Conservation (phyloP, 1,284 basidiomycete genomes). For the Ceratobasidium papillatum region DNA sequence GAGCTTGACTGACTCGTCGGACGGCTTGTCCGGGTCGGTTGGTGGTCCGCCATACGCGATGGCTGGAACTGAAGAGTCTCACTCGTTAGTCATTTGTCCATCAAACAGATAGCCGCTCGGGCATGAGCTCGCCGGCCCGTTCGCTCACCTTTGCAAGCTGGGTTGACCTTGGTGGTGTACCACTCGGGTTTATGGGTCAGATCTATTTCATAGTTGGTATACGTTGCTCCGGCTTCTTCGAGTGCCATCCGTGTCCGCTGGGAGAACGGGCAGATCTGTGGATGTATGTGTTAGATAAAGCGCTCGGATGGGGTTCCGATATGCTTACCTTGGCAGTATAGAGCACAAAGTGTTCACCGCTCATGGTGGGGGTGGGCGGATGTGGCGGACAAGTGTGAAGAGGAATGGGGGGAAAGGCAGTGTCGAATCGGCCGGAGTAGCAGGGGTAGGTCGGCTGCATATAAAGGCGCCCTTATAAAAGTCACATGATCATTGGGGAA, state of each 20-base stretch:
- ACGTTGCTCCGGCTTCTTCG: slow-evolving; percentile 45
- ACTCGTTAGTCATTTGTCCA: slow-evolving; percentile 44
- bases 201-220: slow-evolving; percentile 48
- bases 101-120: slow-evolving; percentile 40
- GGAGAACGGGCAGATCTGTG: slow-evolving; percentile 30
- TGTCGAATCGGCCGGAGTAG: neutral
- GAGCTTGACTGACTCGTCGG: slow-evolving; percentile 44
- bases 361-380: slow-evolving; percentile 1
- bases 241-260: slow-evolving; percentile 49
- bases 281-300: neutral
- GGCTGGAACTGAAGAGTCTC: slow-evolving; percentile 48
- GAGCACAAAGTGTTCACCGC: slow-evolving; percentile 17
- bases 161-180: slow-evolving; percentile 43
- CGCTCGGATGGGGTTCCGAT: neutral
- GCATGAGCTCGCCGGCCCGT: neutral
- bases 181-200: slow-evolving; percentile 50
- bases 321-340: slow-evolving; percentile 32
- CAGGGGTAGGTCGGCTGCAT: slow-evolving; percentile 9
- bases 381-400: neutral
- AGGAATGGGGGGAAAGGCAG: slow-evolving; percentile 8
- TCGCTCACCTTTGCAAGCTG: slow-evolving; percentile 31
- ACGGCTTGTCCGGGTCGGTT: slow-evolving; percentile 40
- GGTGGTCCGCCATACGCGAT: slow-evolving; percentile 45
- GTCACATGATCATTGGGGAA: slow-evolving; percentile 1
- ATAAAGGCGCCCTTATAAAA: slow-evolving; percentile 10